Base-by-base conservation (phyloP, 2,329 filamentous ascomycete species). In the Penicillium sp. region DNA sequence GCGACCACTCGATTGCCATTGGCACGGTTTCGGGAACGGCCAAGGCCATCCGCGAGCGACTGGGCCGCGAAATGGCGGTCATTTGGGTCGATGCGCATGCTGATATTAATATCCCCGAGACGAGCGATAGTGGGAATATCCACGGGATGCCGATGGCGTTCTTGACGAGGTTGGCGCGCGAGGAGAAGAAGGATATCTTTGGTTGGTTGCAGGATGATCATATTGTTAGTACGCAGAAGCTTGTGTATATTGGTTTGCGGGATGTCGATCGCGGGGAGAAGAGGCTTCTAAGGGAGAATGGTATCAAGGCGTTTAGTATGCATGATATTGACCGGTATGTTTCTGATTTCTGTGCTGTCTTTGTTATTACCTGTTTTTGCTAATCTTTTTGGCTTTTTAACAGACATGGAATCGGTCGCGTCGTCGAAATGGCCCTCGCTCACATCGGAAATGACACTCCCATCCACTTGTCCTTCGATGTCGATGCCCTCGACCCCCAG, bases 31-130 rank as follows among this genome's bases (percentile, higher is more conserved):
- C 87, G 25, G 93, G 93, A 34, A 89, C 87, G 1, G 88, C 91
- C 30, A 88, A 86, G 75, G 93, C 92, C 0, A 85, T 89, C 34
- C 83, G 88, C 50, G 91, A 99, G 78, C 77, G 92, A 14, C 75
- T 95, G 51, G 82, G 77, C 37, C 80, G 86, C 48, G 92, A 97
- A 63, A 84, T 96, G 55, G 93, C 90, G 11, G 89, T 99, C 50
- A 95, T 99, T 70, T 99, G 93, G 93, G 93, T 99, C 28, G 93
- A 99, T 72, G 93, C 93, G 22, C 93, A 99, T 72, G 87, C 92
- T 46, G 93, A 99, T 72, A 96, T 99, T 77, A 99, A 99, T 76
- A 90, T 88, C 1, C 93, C 92, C 45, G 91, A 97, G 80, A 86
- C 83, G 40, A 92, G 87, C 58, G 87, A 80, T 35, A 93, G 87